phyloP scores from a whole-genome alignment of 352 stramenopile genomes.

The Phytophthora chlamydospora region DNA sequence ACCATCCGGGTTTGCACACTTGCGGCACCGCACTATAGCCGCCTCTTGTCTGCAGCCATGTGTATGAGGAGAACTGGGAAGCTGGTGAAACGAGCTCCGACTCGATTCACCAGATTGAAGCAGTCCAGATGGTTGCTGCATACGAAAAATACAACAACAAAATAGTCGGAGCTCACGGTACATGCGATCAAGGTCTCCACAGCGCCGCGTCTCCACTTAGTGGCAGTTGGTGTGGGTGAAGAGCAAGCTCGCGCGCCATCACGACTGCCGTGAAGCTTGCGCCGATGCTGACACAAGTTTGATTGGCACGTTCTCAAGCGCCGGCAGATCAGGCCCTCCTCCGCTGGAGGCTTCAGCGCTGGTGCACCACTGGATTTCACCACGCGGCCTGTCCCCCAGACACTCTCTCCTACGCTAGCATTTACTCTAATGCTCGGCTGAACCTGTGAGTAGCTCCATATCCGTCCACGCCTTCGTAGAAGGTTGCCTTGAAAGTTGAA shows the following conservation, averaged over 20 bases:
- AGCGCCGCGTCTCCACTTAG: no score
- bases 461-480: constrained; percentile 22
- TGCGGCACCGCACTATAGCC: constrained; percentile 1
- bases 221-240: no score
- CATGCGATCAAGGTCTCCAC: no score
- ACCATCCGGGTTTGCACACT: constrained; percentile 5
- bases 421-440: not conserved
- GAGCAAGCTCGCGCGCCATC: not conserved
- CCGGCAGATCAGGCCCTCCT: not conserved
- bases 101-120: constrained; percentile 25
- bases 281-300: constrained; percentile 5
- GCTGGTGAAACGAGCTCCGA: constrained; percentile 20
- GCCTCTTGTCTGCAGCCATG: constrained; percentile 9
- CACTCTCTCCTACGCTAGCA: not conserved
- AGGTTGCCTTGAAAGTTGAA: constrained; percentile 30
- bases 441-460: constrained; percentile 29
- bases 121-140: constrained; percentile 32
- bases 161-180: constrained; percentile 5
- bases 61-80: constrained; percentile 14
- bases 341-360: not conserved
- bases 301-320: not conserved
- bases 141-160: constrained; percentile 10
- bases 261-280: no score
- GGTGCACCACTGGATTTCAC: constrained; percentile 10
- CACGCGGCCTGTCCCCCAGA: not conserved